Base-by-base conservation (phyloP, 2,329 filamentous ascomycete genomes). In the Epichloe amarillans region DNA sequence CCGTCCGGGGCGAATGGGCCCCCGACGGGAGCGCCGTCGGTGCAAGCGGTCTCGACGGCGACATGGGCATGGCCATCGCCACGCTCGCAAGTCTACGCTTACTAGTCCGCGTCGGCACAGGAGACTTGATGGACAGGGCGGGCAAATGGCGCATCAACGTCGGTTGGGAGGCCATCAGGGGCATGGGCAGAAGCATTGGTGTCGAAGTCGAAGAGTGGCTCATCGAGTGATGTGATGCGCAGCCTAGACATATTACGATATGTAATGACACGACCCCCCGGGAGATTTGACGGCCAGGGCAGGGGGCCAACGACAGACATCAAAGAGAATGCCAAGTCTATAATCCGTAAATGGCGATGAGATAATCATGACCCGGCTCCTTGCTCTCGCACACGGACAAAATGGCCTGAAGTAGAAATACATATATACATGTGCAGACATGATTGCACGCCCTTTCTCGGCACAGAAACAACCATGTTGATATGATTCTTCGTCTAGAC, bases 161-260 rank as follows among this genome's bases (percentile, higher is more conserved):
- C 52, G 80, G 82, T 1, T 90, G 85, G 85, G 88, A 93, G 61
- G 80, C 84, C 55, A 79, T 86, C 6, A 72, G 83, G 53, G 76
- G 74, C 3, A 68, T 93, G 55, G 87, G 85, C 30, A 71, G 87
- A 60, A 83, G 79, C 61, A 77, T 93, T 48, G 83, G 84, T 2
- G 74, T 93, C n/a, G 86, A 89, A 64, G 75, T 89, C 12, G 82
- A 86, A 55, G 86, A 91, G 63, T 90, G 83, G 75, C 67, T 88
- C 50, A 74, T 83, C 46, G 84, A 87, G 55, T 87, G 63, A 26
- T 3, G 19, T 2, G 19, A 17, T n/a, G 10, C 5, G 7, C 5
- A 4, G 14, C 5, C 15, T 17, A 17, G 10, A 17, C 17, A 3
- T 12, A 7, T 5, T 5, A 14, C 14, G 8, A 30, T 4, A 4